phyloP scores from a whole-genome alignment of 345 rosid species.

The Moringa oleifera region DNA sequence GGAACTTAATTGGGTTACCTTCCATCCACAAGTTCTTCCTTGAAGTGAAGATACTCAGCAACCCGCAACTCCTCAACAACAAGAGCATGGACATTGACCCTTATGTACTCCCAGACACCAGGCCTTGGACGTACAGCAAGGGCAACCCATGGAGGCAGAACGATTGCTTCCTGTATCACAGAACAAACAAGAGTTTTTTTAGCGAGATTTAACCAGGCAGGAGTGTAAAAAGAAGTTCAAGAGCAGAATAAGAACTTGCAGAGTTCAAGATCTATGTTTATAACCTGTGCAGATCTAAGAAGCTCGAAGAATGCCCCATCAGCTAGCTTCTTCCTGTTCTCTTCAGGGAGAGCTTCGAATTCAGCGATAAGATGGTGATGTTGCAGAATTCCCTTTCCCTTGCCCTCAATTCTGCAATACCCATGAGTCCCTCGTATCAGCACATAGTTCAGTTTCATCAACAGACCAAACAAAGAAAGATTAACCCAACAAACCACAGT shows the following conservation, averaged over 20 bases:
- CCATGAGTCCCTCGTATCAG: background rate
- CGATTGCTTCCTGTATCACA: slow-evolving; percentile 62
- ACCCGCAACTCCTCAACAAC: slow-evolving; percentile 65
- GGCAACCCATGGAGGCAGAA: slow-evolving; percentile 71
- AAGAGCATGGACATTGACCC: slow-evolving; percentile 64
- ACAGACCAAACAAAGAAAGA: too few species aligned
- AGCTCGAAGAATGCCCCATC: slow-evolving; percentile 64
- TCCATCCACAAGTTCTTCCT: slow-evolving; percentile 88
- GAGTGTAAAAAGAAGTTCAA: background rate
- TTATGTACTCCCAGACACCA: slow-evolving; percentile 84
- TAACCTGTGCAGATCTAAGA: slow-evolving; percentile 58
- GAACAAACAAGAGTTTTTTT: background rate
- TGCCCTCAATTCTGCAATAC: slow-evolving; percentile 51
- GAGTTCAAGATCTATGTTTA: background rate
- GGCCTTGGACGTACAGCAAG: slow-evolving; percentile 86
- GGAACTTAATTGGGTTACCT: slow-evolving; percentile 23
- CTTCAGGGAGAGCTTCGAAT: slow-evolving; percentile 62
- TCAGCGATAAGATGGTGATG: slow-evolving; percentile 66
- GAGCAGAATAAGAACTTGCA: background rate
- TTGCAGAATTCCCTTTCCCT: slow-evolving; percentile 78
- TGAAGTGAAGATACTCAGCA: slow-evolving; percentile 74
- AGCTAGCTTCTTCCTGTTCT: slow-evolving; percentile 39
- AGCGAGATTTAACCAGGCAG: background rate
- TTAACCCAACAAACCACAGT: too few species aligned
- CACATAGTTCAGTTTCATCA: background rate